Conservation (phyloP, 1,284 basidiomycete species). For the Schizophyllum commune region DNA sequence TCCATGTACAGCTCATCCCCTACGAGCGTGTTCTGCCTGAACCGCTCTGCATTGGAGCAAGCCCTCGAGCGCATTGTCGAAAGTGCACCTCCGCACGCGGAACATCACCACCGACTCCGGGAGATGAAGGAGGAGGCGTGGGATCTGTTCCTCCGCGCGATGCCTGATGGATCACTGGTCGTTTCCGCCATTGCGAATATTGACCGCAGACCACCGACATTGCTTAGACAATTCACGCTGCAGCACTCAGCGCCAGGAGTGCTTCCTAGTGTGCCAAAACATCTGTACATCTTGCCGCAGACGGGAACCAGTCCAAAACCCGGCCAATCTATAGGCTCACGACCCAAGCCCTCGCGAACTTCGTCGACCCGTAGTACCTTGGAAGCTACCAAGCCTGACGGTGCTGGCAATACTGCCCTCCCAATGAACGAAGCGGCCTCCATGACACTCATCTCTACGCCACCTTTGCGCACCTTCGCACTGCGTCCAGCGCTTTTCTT, state of each 20-base stretch:
- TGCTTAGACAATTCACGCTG: constrained; percentile 70
- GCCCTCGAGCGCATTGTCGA: constrained; percentile 36
- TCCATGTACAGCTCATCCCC: constrained; percentile 20
- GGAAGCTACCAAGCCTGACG: background rate
- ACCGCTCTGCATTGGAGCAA: constrained; percentile 47
- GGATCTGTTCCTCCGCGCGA: constrained; percentile 72
- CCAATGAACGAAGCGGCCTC: background rate
- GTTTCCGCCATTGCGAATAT: constrained; percentile 81
- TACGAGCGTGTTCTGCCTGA: constrained; percentile 58
- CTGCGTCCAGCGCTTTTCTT: constrained; percentile 35
- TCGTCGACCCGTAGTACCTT: no score
- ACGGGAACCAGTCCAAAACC: constrained; percentile 24
- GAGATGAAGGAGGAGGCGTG: constrained; percentile 64
- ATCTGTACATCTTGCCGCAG: constrained; percentile 49
- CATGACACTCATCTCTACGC: background rate
- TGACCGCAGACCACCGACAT: constrained; percentile 81
- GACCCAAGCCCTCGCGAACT: no score
- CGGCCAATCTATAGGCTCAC: no score
- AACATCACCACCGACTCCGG: constrained; percentile 37
- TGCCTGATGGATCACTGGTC: constrained; percentile 63
- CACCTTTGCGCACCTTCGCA: background rate
- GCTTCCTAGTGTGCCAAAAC: constrained; percentile 36
- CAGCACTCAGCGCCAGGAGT: constrained; percentile 49
- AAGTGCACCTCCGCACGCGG: constrained; percentile 30
- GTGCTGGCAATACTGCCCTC: background rate